Conservation (phyloP, 1,284 basidiomycete species). For the Flammula alnicola region DNA sequence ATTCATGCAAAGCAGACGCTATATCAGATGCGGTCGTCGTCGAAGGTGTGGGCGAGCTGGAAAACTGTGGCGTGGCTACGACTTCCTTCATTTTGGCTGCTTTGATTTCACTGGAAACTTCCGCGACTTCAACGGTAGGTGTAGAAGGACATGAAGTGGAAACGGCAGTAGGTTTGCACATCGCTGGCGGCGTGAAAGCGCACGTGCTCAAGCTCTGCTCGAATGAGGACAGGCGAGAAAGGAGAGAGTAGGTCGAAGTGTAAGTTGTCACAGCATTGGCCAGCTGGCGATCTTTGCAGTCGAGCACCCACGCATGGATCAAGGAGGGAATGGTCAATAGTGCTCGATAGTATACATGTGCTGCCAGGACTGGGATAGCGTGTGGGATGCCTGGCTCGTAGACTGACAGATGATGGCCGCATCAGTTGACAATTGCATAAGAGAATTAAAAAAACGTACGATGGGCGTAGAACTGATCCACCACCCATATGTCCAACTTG, state of each 20-base stretch:
- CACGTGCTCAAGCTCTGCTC: conserved; percentile 80
- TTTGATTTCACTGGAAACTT: conserved; percentile 17
- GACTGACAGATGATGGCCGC: conserved; percentile 42
- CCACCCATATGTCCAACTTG: conserved; percentile 81
- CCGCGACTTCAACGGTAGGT: conserved; percentile 18
- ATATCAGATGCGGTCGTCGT: conserved; percentile 44
- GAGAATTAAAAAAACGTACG: conserved; percentile 50
- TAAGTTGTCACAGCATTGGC: conserved; percentile 77
- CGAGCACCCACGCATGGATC: conserved; percentile 85
- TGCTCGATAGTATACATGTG: conserved; percentile 88
- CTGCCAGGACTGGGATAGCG: conserved; percentile 75
- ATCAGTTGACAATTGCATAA: conserved; percentile 1
- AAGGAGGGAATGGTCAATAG: conserved; percentile 83
- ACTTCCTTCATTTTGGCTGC: conserved; percentile 24
- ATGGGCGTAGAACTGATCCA: conserved; percentile 87
- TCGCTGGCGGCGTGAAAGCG: conserved; percentile 61
- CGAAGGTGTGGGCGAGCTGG: conserved; percentile 30
- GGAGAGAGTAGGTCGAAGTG: conserved; percentile 85
- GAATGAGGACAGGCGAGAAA: conserved; percentile 92
- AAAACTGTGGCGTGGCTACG: conserved; percentile 13
- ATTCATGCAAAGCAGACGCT: conserved; percentile 42
- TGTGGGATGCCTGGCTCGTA: conserved; percentile 62
- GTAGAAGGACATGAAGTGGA: conserved; percentile 46
- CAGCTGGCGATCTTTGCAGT: conserved; percentile 89
- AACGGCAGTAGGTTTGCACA: conserved; percentile 80